Conservation (phyloP, 2,329 filamentous ascomycete genomes). For the Diaporthe nobilis region DNA sequence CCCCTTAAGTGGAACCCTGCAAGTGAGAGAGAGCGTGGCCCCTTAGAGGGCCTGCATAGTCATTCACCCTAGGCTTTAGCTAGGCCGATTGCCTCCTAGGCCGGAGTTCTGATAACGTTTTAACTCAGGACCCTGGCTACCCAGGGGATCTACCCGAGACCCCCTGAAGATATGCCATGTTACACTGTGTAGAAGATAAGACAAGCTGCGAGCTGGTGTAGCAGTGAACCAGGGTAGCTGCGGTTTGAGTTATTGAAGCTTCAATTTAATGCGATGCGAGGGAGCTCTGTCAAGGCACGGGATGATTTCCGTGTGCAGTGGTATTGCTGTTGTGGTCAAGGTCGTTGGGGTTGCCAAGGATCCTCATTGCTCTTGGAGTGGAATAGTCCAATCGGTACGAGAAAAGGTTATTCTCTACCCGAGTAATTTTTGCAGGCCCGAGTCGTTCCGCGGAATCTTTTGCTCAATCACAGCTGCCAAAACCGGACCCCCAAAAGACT, state of each 20-base stretch:
- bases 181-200: slow-evolving; percentile 22
- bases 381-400: slow-evolving; percentile 11
- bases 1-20: slow-evolving; percentile 27
- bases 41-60: slow-evolving; percentile 29
- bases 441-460: slow-evolving; percentile 8
- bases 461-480: neutral
- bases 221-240: slow-evolving; percentile 1
- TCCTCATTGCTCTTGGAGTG: neutral
- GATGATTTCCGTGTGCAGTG: neutral
- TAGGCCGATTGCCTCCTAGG: slow-evolving; percentile 2
- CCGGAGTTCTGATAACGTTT: neutral
- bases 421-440: slow-evolving; percentile 26
- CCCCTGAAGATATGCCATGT: neutral
- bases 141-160: slow-evolving; percentile 30
- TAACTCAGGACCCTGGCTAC: slow-evolving; percentile 7
- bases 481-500: neutral
- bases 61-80: neutral
- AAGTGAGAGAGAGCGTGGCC: slow-evolving; percentile 8
- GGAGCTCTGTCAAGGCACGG: neutral
- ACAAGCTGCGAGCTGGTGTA: neutral
- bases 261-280: neutral
- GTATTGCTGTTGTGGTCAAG: neutral
- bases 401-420: slow-evolving; percentile 13
- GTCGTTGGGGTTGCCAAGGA: slow-evolving; percentile 6
- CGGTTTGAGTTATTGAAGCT: slow-evolving; percentile 3